These are phyloP conservation scores for Suillus brevipes DNA, from an alignment of 768 basidiomycete species.

Conservation along the genomic window DNA sequence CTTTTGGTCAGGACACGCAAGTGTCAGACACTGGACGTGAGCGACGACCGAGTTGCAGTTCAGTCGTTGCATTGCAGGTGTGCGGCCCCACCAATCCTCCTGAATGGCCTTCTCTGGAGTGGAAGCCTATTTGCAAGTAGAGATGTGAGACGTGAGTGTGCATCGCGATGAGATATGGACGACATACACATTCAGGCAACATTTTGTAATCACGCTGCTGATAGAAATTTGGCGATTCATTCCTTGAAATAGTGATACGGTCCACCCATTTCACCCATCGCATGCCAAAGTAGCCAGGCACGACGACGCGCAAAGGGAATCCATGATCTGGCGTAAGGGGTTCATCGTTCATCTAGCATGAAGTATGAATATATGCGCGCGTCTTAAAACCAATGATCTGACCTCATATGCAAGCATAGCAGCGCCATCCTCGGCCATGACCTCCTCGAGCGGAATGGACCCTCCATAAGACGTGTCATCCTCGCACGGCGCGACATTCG, in stretches of 20 bases:
- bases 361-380: slow-evolving; percentile 3
- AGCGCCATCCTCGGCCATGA: slow-evolving; percentile 45
- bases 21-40: slow-evolving; percentile 11
- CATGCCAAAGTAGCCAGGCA: slow-evolving; percentile 67
- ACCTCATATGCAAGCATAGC: slow-evolving; percentile 67
- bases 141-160: background rate
- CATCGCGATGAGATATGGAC: background rate
- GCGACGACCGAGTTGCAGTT: slow-evolving; percentile 66
- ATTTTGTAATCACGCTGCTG: slow-evolving; percentile 74
- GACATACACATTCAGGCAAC: slow-evolving; percentile 47
- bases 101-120: slow-evolving; percentile 25
- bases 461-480: slow-evolving; percentile 64
- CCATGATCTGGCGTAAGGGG: slow-evolving; percentile 61
- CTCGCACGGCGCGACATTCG: slow-evolving; percentile 58
- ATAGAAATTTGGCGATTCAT: slow-evolving; percentile 68
- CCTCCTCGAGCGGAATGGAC: slow-evolving; percentile 58
- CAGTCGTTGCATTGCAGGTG: slow-evolving; percentile 57
- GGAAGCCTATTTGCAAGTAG: slow-evolving; percentile 20
- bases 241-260: slow-evolving; percentile 49
- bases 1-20: slow-evolving; percentile 23
- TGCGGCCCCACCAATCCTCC: slow-evolving; percentile 48
- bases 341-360: slow-evolving; percentile 59
- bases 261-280: slow-evolving; percentile 81
- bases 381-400: background rate
- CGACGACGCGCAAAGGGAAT: slow-evolving; percentile 64